Evolutionary conservation across 2,329 filamentous ascomycete genomes (phyloP), one percentile per base, ranked within the genome.

Genomic region (Rhynchosporium graminicola): DNA sequence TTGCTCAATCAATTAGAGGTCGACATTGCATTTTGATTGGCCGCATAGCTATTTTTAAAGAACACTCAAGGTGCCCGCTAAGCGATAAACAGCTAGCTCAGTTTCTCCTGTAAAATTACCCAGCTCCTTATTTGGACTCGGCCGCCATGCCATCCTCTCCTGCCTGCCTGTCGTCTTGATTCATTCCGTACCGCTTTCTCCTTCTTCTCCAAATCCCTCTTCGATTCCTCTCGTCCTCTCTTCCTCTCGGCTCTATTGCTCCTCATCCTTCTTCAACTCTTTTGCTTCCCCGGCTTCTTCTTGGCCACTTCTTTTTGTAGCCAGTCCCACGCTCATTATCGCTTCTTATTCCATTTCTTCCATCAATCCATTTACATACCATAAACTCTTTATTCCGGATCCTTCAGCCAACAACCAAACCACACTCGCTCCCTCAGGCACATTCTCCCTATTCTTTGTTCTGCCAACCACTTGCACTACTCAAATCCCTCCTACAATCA

Each of bases 401-500:
- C 43, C 48, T 50, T 52, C 60, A 58, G 51, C 29, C 52, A 20
- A 20, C 40, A 38, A 48, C 52, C 38, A 60, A 20, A 20, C 57
- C 57, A 62, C 63, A 26, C 59, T 64, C 67, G 42, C 63, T 68
- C 61, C 48, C 68, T 63, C 70, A 72, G 69, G 68, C 66, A 68
- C 70, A 66, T 68, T 71, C 69, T 70, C 70, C 60, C 61, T 20
- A 63, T 72, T 74, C 71, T 73, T 75, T 75, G 73, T 75, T 72
- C 74, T 70, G 70, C 70, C 58, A 71, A 71, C 47, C 54, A 29
- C 31, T 54, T 61, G 58, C 26, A 45, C 62, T 47, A 15, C n/a
- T 36, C 45, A 26, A 48, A 7, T 4, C 10, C 50, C 50, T 36
- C 51, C 52, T 8, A 48, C 51, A 20, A 40, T 38, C 50, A 12